Evolutionary conservation across 768 basidiomycete species (phyloP).

Genomic region (Suillus subalutaceus): DNA sequence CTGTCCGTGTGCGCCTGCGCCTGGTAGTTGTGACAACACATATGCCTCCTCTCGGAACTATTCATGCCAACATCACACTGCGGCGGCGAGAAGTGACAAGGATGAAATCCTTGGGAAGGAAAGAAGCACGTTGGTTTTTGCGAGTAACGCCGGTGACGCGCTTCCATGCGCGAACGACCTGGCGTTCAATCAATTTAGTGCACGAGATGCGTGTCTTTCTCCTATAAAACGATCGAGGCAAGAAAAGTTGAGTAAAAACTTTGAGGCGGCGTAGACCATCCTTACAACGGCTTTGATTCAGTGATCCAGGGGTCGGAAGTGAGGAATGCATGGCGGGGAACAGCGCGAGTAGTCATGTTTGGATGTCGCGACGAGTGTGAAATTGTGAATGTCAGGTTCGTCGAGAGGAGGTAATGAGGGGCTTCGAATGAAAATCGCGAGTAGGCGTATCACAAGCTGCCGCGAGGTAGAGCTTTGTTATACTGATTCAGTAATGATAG

Average conservation of each 20-base stretch:
- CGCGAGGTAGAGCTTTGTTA: background rate
- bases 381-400: background rate
- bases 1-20: background rate
- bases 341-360: constrained; percentile 1
- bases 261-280: background rate
- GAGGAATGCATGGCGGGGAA: constrained; percentile 20
- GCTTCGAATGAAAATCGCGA: constrained; percentile 20
- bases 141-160: constrained; percentile 55
- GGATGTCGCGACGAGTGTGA: background rate
- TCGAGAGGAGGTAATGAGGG: background rate
- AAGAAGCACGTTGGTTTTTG: constrained; percentile 52
- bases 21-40: background rate
- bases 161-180: constrained; percentile 64
- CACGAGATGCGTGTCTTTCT: constrained; percentile 33
- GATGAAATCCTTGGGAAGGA: constrained; percentile 63
- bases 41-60: constrained; percentile 2
- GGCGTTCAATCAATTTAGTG: constrained; percentile 57
- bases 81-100: constrained; percentile 59
- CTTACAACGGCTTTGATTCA: constrained; percentile 30
- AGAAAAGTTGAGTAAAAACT: background rate
- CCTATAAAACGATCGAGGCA: constrained; percentile 16
- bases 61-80: constrained; percentile 46
- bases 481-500: background rate
- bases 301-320: constrained; percentile 29
- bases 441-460: background rate